Evolutionary conservation across 1,284 basidiomycete species (phyloP).

Genomic region (Trametes pubescens): DNA sequence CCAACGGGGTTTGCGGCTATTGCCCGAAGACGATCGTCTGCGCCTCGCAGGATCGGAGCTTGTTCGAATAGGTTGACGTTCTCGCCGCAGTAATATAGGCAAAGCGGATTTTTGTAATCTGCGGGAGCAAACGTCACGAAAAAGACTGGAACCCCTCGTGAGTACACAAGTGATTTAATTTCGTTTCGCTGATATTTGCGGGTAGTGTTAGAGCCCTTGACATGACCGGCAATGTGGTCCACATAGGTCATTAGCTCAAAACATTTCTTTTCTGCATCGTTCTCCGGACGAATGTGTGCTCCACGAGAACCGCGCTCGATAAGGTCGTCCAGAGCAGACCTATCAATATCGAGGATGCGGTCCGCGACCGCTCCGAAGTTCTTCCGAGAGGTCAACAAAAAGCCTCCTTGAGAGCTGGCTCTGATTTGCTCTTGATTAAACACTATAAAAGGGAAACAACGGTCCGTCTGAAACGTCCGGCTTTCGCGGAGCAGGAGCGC

Average conservation of each 20-base stretch:
- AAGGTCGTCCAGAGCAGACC: neutral
- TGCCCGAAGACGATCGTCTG: neutral
- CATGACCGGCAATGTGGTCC: conserved; percentile 1
- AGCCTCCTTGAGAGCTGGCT: neutral
- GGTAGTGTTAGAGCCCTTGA: neutral
- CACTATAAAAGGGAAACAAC: neutral
- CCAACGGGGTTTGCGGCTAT: conserved; percentile 24
- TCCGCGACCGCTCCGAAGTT: neutral
- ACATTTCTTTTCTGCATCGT: neutral
- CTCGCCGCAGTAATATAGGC: conserved; percentile 28
- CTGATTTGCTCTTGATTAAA: conserved; percentile 10
- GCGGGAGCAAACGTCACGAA: conserved; percentile 11
- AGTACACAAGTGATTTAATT: conserved; percentile 2
- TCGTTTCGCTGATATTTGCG: conserved; percentile 10
- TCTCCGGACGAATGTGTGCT: neutral
- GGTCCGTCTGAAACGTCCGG: neutral
- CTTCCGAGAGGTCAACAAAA: neutral
- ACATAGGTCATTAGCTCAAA: conserved; percentile 3
- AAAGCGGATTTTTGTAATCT: conserved; percentile 16
- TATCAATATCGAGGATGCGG: neutral
- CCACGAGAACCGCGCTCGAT: neutral
- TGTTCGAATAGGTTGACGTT: conserved; percentile 10
- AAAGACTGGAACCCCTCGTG: conserved; percentile 1
- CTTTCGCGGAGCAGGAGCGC: neutral
- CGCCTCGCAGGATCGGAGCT: neutral